Evolutionary conservation across 371 early-diverging fungal species (phyloP).

Genomic region (Apophysomyces ossiformis): DNA sequence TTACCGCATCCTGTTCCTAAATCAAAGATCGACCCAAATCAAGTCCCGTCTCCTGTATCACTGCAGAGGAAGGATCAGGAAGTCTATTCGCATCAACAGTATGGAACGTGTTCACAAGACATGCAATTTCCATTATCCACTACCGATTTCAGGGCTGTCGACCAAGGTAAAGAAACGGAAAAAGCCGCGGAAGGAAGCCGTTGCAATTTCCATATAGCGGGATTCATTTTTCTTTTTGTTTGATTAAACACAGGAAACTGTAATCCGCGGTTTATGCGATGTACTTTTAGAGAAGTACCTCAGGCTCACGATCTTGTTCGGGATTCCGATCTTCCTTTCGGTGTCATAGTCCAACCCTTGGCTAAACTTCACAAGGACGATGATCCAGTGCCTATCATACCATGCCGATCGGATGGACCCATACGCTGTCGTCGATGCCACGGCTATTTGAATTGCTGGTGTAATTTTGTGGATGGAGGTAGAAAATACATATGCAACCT

Average conservation of each 20-base stretch:
- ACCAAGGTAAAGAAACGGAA: conserved; percentile 67
- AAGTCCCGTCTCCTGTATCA: conserved; percentile 89
- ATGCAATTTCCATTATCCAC: conserved; percentile 77
- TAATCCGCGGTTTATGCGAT: conserved; percentile 91
- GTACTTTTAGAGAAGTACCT: conserved; percentile 87
- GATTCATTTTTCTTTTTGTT: neutral
- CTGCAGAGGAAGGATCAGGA: conserved; percentile 83
- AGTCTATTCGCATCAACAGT: conserved; percentile 57
- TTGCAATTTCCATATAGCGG: no score
- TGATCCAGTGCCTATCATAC: conserved; percentile 36
- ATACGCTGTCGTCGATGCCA: conserved; percentile 91
- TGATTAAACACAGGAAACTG: conserved; percentile 69
- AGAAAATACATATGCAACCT: conserved; percentile 91
- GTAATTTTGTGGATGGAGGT: conserved; percentile 88
- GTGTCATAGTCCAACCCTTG: conserved; percentile 90
- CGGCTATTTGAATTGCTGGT: conserved; percentile 92
- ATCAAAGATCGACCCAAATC: conserved; percentile 89
- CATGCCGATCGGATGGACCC: conserved; percentile 70
- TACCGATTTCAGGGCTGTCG: conserved; percentile 78
- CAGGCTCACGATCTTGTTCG: conserved; percentile 76
- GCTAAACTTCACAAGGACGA: conserved; percentile 80
- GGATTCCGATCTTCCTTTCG: conserved; percentile 83
- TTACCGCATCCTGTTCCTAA: conserved; percentile 33
- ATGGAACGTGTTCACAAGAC: conserved; percentile 69
- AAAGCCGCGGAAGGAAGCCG: no score